A percentile compares a stretch with the other conserved stretches of the same genome.
These are phyloP conservation scores for Penicillium mononematosum DNA, from an alignment of 495 filamentous ascomycete genomes.

Conservation along the genomic window DNA sequence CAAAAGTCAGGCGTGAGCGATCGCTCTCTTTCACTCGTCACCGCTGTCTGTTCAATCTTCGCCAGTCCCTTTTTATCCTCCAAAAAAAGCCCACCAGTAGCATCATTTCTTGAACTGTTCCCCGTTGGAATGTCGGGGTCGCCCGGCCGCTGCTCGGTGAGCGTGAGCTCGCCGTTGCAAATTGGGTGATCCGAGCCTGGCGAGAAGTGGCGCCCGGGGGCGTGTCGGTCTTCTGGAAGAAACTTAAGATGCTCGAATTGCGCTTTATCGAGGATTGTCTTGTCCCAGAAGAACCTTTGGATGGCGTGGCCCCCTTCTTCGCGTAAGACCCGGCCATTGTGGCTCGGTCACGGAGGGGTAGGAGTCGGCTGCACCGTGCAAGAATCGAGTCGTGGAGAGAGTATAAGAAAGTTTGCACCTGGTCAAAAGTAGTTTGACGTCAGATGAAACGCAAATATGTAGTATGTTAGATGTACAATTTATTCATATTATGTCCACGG, in stretches of 20 bases:
- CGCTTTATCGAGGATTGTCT: slow-evolving; percentile 36
- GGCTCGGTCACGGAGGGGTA: neutral
- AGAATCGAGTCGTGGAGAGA: neutral
- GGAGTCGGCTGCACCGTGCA: neutral
- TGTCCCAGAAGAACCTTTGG: slow-evolving; percentile 13
- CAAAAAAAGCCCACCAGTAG: slow-evolving; percentile 40
- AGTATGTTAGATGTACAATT: slow-evolving; percentile 8
- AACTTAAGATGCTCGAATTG: slow-evolving; percentile 76
- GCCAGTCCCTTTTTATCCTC: slow-evolving; percentile 40
- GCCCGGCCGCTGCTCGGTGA: slow-evolving; percentile 25
- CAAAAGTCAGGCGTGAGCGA: slow-evolving; percentile 40
- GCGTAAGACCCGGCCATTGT: slow-evolving; percentile 26
- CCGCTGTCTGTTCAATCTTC: slow-evolving; percentile 11
- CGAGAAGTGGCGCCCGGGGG: slow-evolving; percentile 36
- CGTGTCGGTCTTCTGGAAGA: slow-evolving; percentile 72
- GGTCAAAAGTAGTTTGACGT: neutral
- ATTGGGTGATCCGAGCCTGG: slow-evolving; percentile 44
- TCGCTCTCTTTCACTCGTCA: slow-evolving; percentile 12
- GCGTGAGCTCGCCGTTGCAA: slow-evolving; percentile 28
- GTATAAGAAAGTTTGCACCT: neutral
- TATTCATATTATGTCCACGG: slow-evolving; percentile 2
- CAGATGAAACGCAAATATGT: neutral
- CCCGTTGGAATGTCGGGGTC: slow-evolving; percentile 22
- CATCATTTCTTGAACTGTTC: slow-evolving; percentile 17
- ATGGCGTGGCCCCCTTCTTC: slow-evolving; percentile 34